Base-by-base conservation (phyloP, 352 stramenopile species). In the Thalassiosira hispida region DNA sequence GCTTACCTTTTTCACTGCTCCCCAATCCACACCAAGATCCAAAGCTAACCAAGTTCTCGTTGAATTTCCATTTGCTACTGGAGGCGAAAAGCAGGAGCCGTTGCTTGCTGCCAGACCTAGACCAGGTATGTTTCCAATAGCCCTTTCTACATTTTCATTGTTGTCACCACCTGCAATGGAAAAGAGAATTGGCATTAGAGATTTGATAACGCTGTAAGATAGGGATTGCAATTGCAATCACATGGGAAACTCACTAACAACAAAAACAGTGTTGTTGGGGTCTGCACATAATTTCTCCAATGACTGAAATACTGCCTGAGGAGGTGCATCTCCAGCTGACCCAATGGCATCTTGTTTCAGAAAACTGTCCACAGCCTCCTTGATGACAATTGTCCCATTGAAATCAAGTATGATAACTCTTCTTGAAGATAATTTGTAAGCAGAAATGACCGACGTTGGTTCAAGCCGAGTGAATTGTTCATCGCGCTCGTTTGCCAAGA, bases 391-490 rank as follows among this genome's bases (percentile, higher is more conserved):
- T 0, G 97, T 99, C 12, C 97, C 97, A 72, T 97, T 98, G 75
- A 99, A 99, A 81, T 99, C 97, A 16, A 99, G 81, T 25, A 99
- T 77, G 61, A 99, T 97, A 0, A 99, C 94, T 61, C 97, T 92
- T 51, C 94, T 93, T 25, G 85, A 89, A 0, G 95, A 95, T 29
- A 88, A 80, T 42, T 94, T 82, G 73, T 98, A 98, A 0, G 95
- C 95, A 27, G 94, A 85, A 59, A 96, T 91, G 16, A 98, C 90
- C n/a, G 92, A 90, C 25, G 89, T 84, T 14, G 96, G 85, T 61
- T 96, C 93, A 20, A 98, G 79, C 53, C 94, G 88, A 2, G 69
- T 79, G 64, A 88, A 91, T 42, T 81, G 60, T 18, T 81, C 59
- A 38, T 84, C 70, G 12, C 66, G 71, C 57, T 89, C 77, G 40